Evolutionary conservation across 2,329 filamentous ascomycete genomes (phyloP).

Genomic region (Lomentospora prolificans): DNA sequence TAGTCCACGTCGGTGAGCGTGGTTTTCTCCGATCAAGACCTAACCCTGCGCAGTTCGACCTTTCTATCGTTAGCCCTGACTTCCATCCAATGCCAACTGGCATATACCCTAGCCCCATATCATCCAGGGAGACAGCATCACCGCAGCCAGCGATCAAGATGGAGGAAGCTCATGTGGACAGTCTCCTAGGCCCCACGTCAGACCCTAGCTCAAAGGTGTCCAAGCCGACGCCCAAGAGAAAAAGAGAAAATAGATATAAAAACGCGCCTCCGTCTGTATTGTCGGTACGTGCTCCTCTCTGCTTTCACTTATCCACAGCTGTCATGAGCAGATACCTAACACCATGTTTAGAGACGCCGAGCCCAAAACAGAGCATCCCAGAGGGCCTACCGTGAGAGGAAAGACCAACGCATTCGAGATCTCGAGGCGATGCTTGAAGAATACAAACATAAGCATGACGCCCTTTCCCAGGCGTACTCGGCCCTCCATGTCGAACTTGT

Average conservation of each 20-base stretch:
- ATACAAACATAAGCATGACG: constrained; percentile 35
- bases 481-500: constrained; percentile 32
- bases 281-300: constrained; percentile 26
- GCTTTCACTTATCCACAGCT: neutral
- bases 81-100: constrained; percentile 15
- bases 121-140: constrained; percentile 13
- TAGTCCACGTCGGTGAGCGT: neutral
- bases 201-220: constrained; percentile 6
- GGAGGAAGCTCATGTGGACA: constrained; percentile 4
- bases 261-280: constrained; percentile 40
- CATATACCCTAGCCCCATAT: constrained; percentile 24
- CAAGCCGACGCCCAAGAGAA: constrained; percentile 34
- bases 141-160: constrained; percentile 8
- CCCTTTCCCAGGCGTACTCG: constrained; percentile 43
- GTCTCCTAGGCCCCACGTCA: neutral
- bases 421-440: constrained; percentile 11
- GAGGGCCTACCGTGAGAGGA: constrained; percentile 22
- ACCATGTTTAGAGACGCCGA: constrained; percentile 16
- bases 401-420: constrained; percentile 14
- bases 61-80: constrained; percentile 16
- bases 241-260: constrained; percentile 42
- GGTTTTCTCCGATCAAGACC: neutral
- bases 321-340: constrained; percentile 1
- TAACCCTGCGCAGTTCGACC: constrained; percentile 12
- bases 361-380: constrained; percentile 24